Evolutionary conservation across 192 early-diverging fungal species (phyloP), one percentile per base, ranked within the genome.

Genomic region (Backusella liffmaniae): DNA sequence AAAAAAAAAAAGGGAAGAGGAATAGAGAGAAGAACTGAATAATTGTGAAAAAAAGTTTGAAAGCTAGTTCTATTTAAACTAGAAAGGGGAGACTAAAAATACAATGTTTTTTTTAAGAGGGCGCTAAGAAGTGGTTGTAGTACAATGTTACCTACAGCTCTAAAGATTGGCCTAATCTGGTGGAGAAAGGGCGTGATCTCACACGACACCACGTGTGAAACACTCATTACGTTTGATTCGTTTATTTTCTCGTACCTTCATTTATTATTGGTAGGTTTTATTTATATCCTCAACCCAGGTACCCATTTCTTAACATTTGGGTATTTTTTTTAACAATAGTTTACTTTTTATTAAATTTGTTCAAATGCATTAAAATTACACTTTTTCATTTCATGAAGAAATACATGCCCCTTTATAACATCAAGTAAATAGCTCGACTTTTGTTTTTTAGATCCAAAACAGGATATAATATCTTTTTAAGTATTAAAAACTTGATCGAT

Each of bases 201-300:
- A 69, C 67, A 69, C 67, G 67, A 69, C 67, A 41, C 67, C 67
- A 69, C 67, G 67, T 69, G 67, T 69, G 67, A 23, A 39, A 69
- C 67, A 69, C 56, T 62, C 5, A 4, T 29, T 62, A 29, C 21
- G 26, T 62, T 26, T 29, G 10, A 62, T 62, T 62, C 56, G 56
- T 62, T 29, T 62, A 62, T 62, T 62, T 62, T 62, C 23, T 62
- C 10, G 56, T 62, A 15, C 56, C 56, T 62, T 62, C 12, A 26
- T 12, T 62, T 62, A 29, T 62, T 62, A 62, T 62, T 62, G 56
- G 56, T 62, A 5, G 56, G 12, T 62, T 62, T 62, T 62, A 59
- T 62, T 62, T 62, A 23, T 62, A 29, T 62, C 21, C 56, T 62
- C n/a, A 29, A 62, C 56, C 56, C 56, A 62, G 26, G 56, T 12